Evolutionary conservation across 1,284 basidiomycete genomes (phyloP), one percentile per base, ranked within the genome.

Genomic region (Rhodotorula glutinis): DNA sequence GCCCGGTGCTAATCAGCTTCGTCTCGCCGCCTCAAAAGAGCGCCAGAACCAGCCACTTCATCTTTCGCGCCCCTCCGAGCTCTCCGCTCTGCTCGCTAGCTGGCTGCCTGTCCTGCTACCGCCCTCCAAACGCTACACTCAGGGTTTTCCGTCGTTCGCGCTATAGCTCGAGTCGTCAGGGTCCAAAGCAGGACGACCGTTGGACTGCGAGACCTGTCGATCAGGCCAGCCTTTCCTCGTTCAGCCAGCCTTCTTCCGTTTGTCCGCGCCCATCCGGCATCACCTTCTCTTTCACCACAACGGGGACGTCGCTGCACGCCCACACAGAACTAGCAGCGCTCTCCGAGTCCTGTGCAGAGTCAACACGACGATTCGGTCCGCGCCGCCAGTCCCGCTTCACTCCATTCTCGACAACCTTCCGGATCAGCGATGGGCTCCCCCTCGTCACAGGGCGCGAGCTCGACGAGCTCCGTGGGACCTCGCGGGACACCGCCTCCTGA

Each of bases 191-290:
- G 49, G 27, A 23, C 25, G 33, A 38, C 49, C 25, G n/a, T n/a
- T n/a, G n/a, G n/a, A n/a, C n/a, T n/a, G n/a, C n/a, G n/a, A n/a
- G n/a, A n/a, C 25, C 25, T 17, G 49, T 51, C 49, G 49, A 51
- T 51, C 49, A 51, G n/a, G 46, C 46, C 46, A n/a, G 46, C 46
- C 49, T 8, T 27, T 23, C 49, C 49, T 51, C 49, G 25, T 29
- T 29, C n/a, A 25, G n/a, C 49, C 49, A 2, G 17, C 17, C 23
- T 46, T 21, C 13, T 13, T 47, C 46, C 14, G 27, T 57, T n/a
- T 54, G 25, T 55, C 51, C 46, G 51, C 63, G 65, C 65, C 65
- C 52, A 66, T 38, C 53, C 60, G 65, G 65, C 65, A 62, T 25
- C 59, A 54, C 57, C 46, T 53, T 53, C 41, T 16, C n/a, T n/a